phyloP scores from a whole-genome alignment of 163 green algal genomes.

The Chlorella variabilis region DNA sequence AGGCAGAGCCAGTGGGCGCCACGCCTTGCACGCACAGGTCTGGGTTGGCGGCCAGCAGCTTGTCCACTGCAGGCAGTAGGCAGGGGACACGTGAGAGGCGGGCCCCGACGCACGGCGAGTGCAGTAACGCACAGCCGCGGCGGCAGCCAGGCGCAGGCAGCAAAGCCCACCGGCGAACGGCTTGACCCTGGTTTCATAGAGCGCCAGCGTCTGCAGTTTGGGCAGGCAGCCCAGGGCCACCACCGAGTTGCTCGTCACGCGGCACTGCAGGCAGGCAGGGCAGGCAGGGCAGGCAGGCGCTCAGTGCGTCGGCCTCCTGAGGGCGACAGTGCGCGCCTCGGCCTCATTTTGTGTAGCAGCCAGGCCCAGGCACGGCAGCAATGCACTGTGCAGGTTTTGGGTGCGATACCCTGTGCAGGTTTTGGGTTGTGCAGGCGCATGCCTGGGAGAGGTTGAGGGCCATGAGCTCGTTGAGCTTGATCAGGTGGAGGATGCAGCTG shows the following conservation, averaged over 20 bases:
- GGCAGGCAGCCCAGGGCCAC: slow-evolving; percentile 37
- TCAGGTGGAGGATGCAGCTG: slow-evolving; percentile 10
- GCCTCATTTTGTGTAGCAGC: not conserved
- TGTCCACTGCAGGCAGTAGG: slow-evolving; percentile 9
- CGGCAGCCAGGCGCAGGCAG: too few species aligned
- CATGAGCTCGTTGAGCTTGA: slow-evolving; percentile 30
- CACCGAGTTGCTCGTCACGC: slow-evolving; percentile 35
- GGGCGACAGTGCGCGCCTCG: not conserved
- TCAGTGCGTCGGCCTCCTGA: not conserved
- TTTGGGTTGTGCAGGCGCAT: not conserved
- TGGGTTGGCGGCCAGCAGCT: slow-evolving; percentile 30
- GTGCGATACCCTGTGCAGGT: too few species aligned
- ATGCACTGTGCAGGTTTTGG: too few species aligned
- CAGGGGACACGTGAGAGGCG: not conserved
- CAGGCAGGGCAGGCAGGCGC: not conserved
- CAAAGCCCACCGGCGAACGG: slow-evolving; percentile 7
- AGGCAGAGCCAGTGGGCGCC: too few species aligned
- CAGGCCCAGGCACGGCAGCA: not conserved
- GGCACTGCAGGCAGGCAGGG: slow-evolving; percentile 7
- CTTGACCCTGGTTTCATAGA: slow-evolving; percentile 17
- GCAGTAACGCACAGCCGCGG: not conserved
- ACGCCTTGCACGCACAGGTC: slow-evolving; percentile 31
- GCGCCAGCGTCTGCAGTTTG: slow-evolving; percentile 27
- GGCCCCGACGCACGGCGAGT: not conserved
- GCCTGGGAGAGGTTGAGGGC: slow-evolving; percentile 48